A percentile compares a stretch with the other conserved stretches of the same genome.
These are phyloP conservation scores for Paxillus rubicundulus DNA, from an alignment of 768 basidiomycete genomes.

Conservation along the genomic window DNA sequence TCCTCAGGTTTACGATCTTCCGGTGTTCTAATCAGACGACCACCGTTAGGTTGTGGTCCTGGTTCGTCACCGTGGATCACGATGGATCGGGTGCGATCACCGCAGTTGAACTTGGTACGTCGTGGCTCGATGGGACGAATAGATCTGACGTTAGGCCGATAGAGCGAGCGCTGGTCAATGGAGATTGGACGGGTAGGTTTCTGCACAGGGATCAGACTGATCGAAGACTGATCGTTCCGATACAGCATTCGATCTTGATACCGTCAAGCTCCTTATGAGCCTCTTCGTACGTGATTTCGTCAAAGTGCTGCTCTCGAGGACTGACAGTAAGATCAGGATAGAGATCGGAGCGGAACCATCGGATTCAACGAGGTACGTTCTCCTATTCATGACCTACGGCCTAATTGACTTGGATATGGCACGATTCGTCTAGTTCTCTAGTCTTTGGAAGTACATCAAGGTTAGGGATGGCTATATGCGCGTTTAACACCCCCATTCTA, in stretches of 20 bases:
- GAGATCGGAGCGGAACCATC: slow-evolving; percentile 74
- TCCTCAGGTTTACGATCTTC: slow-evolving; percentile 1
- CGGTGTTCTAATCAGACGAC: neutral
- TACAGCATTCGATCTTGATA: slow-evolving; percentile 79
- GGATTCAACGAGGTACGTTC: slow-evolving; percentile 67
- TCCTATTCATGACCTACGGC: too few relatives aligned
- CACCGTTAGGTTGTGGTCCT: slow-evolving; percentile 58
- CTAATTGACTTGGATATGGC: slow-evolving; percentile 10
- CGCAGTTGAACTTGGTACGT: slow-evolving; percentile 60
- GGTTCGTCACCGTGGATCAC: slow-evolving; percentile 69
- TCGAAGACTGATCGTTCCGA: neutral
- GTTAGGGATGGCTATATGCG: slow-evolving; percentile 18
- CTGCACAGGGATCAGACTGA: neutral
- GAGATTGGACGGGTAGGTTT: slow-evolving; percentile 76
- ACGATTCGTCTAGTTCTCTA: slow-evolving; percentile 48
- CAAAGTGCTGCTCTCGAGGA: neutral
- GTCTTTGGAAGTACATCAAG: slow-evolving; percentile 83
- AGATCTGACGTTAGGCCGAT: neutral
- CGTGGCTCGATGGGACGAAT: neutral
- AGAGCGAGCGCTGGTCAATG: slow-evolving; percentile 52
- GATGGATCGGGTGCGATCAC: slow-evolving; percentile 69
- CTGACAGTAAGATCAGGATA: slow-evolving; percentile 43
- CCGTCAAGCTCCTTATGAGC: slow-evolving; percentile 80
- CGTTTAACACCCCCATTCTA: neutral
- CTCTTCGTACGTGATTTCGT: slow-evolving; percentile 56